Base-by-base conservation (phyloP, 2,329 filamentous ascomycete genomes). In the Aspergillus carbonarius region DNA sequence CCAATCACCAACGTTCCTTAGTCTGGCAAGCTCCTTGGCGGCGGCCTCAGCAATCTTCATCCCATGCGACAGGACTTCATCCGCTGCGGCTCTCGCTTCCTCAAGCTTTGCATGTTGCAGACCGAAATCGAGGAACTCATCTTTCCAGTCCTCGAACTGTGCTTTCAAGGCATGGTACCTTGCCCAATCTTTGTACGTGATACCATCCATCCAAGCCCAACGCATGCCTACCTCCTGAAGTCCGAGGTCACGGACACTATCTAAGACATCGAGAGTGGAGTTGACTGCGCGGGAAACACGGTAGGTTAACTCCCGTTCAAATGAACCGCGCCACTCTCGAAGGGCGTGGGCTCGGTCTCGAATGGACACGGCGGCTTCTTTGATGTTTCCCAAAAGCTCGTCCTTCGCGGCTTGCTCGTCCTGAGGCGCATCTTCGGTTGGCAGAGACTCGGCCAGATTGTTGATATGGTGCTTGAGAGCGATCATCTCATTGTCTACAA, bases 151-250 rank as follows among this genome's bases (percentile, higher is more conserved):
- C 49, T 89, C 88, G 54, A 97, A 90, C 12, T 90, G 88, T 55
- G 84, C 85, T 78, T 91, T 96, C 58, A 99, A 81, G 60, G 90
- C 86, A 73, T 98, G 92, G 71, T 96, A 99, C 73, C 93, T 95
- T 60, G 89, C 86, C 95, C 95, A 99, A 74, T 99, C 92, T 74
- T 96, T 93, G 81, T 99, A 97, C 1, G 93, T 96, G 61, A 99
- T 85, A 32, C 92, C 92, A 58, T 98, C 92, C 78, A 92, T 95
- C 88, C 91, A 96, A 12, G 93, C 92, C 93, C 95, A 99, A 60
- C 79, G 83, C 87, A 96, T 93, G 57, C 93, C 93, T 55, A 97
- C 92, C 73, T 96, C 91, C 72, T 96, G 91, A 34, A 97, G 82
- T 5, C 92, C 91, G 35, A 96, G 82, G 67, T 93, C 89, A 42